Evolutionary conservation across 2,329 filamentous ascomycete species (phyloP), one percentile per base, ranked within the genome.

Genomic region (Bipolaris oryzae): DNA sequence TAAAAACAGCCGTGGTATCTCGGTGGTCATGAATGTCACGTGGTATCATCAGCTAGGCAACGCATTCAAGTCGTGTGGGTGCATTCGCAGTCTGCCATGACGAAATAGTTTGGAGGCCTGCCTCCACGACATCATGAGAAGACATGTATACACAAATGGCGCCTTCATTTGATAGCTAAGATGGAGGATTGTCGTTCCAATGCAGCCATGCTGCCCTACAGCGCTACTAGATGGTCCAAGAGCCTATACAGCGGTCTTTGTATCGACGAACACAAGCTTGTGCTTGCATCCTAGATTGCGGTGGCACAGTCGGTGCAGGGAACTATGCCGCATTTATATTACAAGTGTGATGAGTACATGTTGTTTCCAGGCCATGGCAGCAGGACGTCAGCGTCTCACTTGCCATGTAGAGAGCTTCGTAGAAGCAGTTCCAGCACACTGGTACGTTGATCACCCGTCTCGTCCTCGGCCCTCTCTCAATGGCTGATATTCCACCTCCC

Each of bases 401-500:
- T 16, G 16, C 18, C 18, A 13, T 31, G 28, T 31, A 39, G 5
- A 42, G 5, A 41, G 38, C 15, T 9, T 25, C 13, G 15, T 42
- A 25, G 13, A 16, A 25, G 39, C 5, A 25, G 15, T 39, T 38
- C 38, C 15, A 41, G 23, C 20, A 41, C 38, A 23, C 13, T 15
- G 34, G 23, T 41, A 7, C 5, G 15, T 41, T 42, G 13, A 5
- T 13, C 11, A 42, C 21, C 11, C 42, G 18, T 45, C 25, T 13
- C 28, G 28, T 31, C 10, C 10, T 13, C 10, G 28, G 10, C 28
- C 28, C 13, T 3, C 3, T 6, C 5, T 47, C 51, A 75, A 65
- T 76, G 74, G 52, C 72, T 74, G 59, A 76, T 50, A 49, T 72
- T 75, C 68, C 65, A 69, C 72, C 84, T 78, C 21, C 82, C 81